A percentile compares a stretch with the other conserved stretches of the same genome.
These are phyloP conservation scores for Spizellomyces punctatus DNA, from an alignment of 192 early-diverging fungal species.

Conservation along the genomic window DNA sequence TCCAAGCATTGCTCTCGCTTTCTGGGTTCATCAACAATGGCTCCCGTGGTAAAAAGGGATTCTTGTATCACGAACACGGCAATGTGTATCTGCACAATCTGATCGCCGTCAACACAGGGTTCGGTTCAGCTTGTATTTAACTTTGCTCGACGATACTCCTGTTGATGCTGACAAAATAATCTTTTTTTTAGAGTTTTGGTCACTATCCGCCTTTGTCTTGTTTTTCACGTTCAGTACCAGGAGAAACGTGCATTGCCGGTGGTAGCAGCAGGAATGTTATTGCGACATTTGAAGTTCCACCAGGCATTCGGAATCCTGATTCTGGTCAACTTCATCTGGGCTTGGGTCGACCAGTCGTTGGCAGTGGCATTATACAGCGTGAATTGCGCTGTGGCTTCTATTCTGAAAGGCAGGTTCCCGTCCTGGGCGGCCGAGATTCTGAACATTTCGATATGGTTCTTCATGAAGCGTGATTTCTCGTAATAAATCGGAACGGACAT, in stretches of 20 bases:
- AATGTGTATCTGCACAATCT: neutral
- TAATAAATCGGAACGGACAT: neutral
- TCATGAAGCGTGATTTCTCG: conserved; percentile 9
- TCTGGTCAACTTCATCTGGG: conserved; percentile 9
- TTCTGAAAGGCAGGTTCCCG: conserved; percentile 2
- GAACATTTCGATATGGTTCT: conserved; percentile 12
- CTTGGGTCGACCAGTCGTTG: neutral
- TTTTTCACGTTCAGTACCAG: neutral
- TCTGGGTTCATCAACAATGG: conserved; percentile 6
- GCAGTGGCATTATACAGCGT: conserved; percentile 9
- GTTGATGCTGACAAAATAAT: too few species aligned
- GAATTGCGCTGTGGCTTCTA: neutral
- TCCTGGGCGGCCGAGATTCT: conserved; percentile 4
- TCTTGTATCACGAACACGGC: neutral
- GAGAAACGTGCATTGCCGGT: neutral
- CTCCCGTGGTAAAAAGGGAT: neutral
- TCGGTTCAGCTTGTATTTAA: too few species aligned
- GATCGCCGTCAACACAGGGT: neutral
- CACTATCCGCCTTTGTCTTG: neutral
- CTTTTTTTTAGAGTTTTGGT: neutral
- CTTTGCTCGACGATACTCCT: too few species aligned
- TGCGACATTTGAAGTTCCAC: neutral
- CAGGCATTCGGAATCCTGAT: conserved; percentile 4
- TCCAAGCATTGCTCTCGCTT: conserved; percentile 4
- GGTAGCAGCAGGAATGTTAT: neutral